Percentiles rank a stretch among this genome's conserved stretches.
Evolutionary conservation across 345 rosid genomes (phyloP).

Genomic region (Rhodomyrtus tomentosa): DNA sequence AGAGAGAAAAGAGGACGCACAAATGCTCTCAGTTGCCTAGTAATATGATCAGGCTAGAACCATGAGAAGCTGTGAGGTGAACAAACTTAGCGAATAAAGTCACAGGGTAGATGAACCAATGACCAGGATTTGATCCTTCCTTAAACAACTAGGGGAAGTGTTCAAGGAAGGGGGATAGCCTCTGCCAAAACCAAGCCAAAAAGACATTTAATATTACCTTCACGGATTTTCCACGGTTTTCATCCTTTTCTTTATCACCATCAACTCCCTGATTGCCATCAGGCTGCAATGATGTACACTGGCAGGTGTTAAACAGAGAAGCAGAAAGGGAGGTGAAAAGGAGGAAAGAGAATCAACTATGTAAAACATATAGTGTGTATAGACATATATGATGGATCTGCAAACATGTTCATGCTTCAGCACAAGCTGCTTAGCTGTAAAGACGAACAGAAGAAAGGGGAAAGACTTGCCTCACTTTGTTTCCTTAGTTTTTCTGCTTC

Average conservation of each 20-base stretch:
- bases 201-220: slow-evolving; percentile 36
- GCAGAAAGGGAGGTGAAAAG: background rate
- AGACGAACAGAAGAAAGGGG: background rate
- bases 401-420: background rate
- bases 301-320: background rate
- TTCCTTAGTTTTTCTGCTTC: slow-evolving; percentile 86
- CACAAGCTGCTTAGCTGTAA: background rate
- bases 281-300: slow-evolving; percentile 48
- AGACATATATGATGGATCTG: background rate
- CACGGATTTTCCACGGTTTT: slow-evolving; percentile 37
- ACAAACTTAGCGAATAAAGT: background rate
- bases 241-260: slow-evolving; percentile 85
- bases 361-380: background rate
- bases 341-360: background rate
- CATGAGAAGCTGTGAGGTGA: background rate
- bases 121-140: background rate
- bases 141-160: background rate
- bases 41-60: background rate
- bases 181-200: background rate
- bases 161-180: background rate
- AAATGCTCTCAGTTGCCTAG: background rate
- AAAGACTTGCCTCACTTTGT: slow-evolving; percentile 45
- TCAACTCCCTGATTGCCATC: slow-evolving; percentile 58
- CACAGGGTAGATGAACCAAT: background rate
- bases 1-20: background rate